Evolutionary conservation across 2,329 filamentous ascomycete genomes (phyloP).

Genomic region (Leptosphaerulina australis): DNA sequence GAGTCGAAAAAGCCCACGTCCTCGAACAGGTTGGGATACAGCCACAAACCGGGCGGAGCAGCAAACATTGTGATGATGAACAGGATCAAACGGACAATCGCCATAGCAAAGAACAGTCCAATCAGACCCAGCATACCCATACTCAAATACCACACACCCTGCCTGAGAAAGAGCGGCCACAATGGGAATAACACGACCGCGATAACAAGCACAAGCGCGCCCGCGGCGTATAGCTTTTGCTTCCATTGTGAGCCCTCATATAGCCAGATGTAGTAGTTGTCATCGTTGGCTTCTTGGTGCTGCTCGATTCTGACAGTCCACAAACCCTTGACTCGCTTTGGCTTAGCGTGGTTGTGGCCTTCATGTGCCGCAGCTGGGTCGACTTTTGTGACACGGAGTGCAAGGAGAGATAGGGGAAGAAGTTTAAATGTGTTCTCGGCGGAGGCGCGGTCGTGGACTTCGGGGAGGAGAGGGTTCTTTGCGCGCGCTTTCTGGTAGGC

Average conservation of each 20-base stretch:
- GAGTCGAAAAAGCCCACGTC: slow-evolving; percentile 98
- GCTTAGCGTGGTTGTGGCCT: slow-evolving; percentile 57
- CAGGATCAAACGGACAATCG: slow-evolving; percentile 92
- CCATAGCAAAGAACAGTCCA: slow-evolving; percentile 95
- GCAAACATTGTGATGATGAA: slow-evolving; percentile 92
- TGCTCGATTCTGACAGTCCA: slow-evolving; percentile 97
- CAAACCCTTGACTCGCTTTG: slow-evolving; percentile 90
- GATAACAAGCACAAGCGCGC: slow-evolving; percentile 83
- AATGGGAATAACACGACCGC: slow-evolving; percentile 92
- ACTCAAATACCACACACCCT: slow-evolving; percentile 96
- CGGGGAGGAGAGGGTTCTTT: slow-evolving; percentile 87
- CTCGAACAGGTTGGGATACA: slow-evolving; percentile 97
- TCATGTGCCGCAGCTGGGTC: slow-evolving; percentile 75
- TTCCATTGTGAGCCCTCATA: slow-evolving; percentile 94
- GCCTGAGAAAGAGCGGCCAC: slow-evolving; percentile 88
- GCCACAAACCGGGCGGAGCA: slow-evolving; percentile 87
- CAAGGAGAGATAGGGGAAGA: slow-evolving; percentile 90
- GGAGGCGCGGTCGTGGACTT: slow-evolving; percentile 83
- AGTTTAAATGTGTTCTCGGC: slow-evolving; percentile 96
- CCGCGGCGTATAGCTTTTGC: slow-evolving; percentile 86
- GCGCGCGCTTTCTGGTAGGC: slow-evolving; percentile 87
- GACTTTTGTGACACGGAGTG: slow-evolving; percentile 83
- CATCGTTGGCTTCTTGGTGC: slow-evolving; percentile 85
- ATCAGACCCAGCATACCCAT: slow-evolving; percentile 91
- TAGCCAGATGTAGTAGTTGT: slow-evolving; percentile 95